phyloP scores from a whole-genome alignment of 2,329 filamentous ascomycete genomes.

The Diaporthe capsici region DNA sequence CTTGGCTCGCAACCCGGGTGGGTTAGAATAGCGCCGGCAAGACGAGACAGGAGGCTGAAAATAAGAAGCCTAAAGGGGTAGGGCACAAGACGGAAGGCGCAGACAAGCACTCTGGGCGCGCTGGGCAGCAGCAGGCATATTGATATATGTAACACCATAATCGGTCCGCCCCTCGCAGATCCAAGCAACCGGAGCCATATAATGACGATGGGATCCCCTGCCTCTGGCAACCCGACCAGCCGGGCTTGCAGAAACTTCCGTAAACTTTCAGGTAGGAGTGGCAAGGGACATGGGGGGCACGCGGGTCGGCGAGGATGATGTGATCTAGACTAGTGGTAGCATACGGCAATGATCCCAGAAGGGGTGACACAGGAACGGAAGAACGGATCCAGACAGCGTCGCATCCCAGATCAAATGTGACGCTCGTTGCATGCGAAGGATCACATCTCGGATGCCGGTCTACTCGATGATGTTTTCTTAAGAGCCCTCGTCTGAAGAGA shows the following conservation, averaged over 20 bases:
- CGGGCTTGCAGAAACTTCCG: conserved; percentile 8
- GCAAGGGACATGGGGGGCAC: conserved; percentile 36
- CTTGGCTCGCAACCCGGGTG: conserved; percentile 20
- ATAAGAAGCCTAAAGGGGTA: neutral
- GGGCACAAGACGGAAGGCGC: conserved; percentile 14
- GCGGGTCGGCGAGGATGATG: conserved; percentile 37
- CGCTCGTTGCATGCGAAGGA: conserved; percentile 7
- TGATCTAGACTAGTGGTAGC: conserved; percentile 40
- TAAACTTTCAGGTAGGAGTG: conserved; percentile 15
- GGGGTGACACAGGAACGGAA: conserved; percentile 6
- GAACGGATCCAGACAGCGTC: conserved; percentile 27
- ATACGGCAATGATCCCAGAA: conserved; percentile 31
- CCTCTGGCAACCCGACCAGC: conserved; percentile 15
- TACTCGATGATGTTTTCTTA: neutral
- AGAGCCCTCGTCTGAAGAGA: neutral
- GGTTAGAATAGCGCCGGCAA: neutral
- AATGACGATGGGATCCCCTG: conserved; percentile 19
- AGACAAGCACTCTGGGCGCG: conserved; percentile 7
- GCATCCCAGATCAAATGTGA: conserved; percentile 2
- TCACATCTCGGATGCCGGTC: conserved; percentile 2
- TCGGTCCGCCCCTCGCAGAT: conserved; percentile 5
- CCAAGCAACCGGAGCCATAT: neutral
- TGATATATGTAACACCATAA: conserved; percentile 9
- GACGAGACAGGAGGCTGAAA: conserved; percentile 9
- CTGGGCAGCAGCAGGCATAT: conserved; percentile 24